Evolutionary conservation across 1,284 basidiomycete species (phyloP).

Genomic region (Meira miltonrushii): DNA sequence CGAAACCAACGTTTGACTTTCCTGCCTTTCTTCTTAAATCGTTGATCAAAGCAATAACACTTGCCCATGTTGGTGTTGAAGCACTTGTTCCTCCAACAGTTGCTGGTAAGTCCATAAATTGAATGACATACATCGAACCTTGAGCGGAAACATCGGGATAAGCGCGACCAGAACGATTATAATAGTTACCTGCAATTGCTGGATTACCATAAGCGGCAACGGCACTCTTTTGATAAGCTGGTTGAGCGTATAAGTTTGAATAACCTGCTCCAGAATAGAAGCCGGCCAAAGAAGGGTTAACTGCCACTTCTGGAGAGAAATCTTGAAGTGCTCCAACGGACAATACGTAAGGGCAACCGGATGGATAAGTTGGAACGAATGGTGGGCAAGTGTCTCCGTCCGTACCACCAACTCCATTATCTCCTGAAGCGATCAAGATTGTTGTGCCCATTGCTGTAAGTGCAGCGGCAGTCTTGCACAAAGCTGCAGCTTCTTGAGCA

Average conservation of each 20-base stretch:
- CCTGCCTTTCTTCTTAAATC: conserved; percentile 6
- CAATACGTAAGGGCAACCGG: conserved; percentile 17
- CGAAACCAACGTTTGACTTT: conserved; percentile 17
- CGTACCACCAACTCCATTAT: conserved; percentile 16
- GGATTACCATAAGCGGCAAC: conserved; percentile 10
- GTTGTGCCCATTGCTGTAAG: conserved; percentile 20
- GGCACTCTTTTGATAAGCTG: conserved; percentile 11
- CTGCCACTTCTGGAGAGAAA: conserved; percentile 12
- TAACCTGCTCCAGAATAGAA: conserved; percentile 17
- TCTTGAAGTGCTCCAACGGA: conserved; percentile 19
- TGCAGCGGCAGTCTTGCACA: conserved; percentile 19
- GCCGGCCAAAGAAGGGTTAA: conserved; percentile 10
- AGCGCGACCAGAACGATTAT: conserved; percentile 15
- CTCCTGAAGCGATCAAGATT: conserved; percentile 17
- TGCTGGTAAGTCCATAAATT: neutral
- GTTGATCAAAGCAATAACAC: conserved; percentile 17
- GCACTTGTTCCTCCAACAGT: conserved; percentile 18
- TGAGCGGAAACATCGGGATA: conserved; percentile 20
- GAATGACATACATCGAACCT: conserved; percentile 10
- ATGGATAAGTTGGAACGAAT: conserved; percentile 20
- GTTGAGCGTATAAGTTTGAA: conserved; percentile 11
- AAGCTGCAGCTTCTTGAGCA: conserved; percentile 10
- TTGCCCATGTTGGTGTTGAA: conserved; percentile 13
- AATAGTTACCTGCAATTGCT: neutral
- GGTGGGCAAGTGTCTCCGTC: conserved; percentile 4